Evolutionary conservation across 306 rosid genomes (phyloP).

Genomic region (Ziziphus jujuba): DNA sequence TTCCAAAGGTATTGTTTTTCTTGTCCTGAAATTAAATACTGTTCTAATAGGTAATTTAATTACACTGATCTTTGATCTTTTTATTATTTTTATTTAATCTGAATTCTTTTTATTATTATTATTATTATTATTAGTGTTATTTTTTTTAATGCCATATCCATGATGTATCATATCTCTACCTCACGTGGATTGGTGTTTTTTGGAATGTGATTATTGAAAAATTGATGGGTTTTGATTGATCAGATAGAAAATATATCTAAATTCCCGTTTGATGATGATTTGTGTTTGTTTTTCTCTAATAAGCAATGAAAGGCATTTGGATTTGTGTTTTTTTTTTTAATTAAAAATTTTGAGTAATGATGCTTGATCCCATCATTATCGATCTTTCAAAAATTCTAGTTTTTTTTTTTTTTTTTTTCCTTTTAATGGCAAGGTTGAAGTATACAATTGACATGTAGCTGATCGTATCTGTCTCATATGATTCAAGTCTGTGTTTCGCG

Average conservation of each 20-base stretch:
- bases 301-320: not conserved
- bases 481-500: too few relatives aligned
- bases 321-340: not conserved
- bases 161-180: not conserved
- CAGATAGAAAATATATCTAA: constrained; percentile 1
- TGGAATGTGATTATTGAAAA: not conserved
- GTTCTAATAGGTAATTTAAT: not conserved
- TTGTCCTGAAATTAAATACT: not conserved
- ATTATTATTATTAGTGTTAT: too few relatives aligned
- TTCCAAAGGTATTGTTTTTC: constrained; percentile 40
- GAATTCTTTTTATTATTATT: not conserved
- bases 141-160: not conserved
- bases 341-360: not conserved
- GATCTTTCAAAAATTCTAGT: too few relatives aligned
- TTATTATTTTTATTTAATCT: not conserved
- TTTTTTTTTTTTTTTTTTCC: too few relatives aligned
- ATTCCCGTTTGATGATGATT: not conserved
- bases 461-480: too few relatives aligned
- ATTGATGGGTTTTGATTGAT: constrained; percentile 15
- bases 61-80: not conserved
- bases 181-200: not conserved
- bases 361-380: not conserved
- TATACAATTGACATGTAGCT: too few relatives aligned
- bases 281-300: not conserved
- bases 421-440: too few relatives aligned